These are phyloP conservation scores for Canavalia gladiata DNA, from an alignment of 306 rosid species.

Conservation along the genomic window DNA sequence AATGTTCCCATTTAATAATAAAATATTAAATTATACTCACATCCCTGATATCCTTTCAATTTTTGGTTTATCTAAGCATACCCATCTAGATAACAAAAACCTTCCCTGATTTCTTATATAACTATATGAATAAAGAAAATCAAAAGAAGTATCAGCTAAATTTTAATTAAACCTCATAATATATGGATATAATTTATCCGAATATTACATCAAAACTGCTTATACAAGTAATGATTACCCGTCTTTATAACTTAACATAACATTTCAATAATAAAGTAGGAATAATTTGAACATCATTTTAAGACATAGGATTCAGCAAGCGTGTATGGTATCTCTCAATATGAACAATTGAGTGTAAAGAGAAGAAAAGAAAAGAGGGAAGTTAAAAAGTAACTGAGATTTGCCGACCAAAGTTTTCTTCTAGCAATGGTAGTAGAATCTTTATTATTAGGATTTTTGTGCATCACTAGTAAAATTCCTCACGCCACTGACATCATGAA, in stretches of 20 bases:
- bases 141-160: too few relatives aligned
- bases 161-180: too few relatives aligned
- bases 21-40: too few relatives aligned
- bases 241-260: not conserved
- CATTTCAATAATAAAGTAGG: conserved; percentile 10
- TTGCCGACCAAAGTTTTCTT: conserved; percentile 55
- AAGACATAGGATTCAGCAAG: conserved; percentile 32
- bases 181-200: not conserved
- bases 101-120: too few relatives aligned
- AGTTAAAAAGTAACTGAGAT: conserved; percentile 22
- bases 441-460: conserved; percentile 40
- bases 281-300: not conserved
- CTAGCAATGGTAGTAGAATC: conserved; percentile 57
- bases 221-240: not conserved
- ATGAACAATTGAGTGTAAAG: not conserved
- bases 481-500: conserved; percentile 47
- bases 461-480: conserved; percentile 47
- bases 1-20: not conserved
- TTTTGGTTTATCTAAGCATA: too few relatives aligned
- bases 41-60: too few relatives aligned
- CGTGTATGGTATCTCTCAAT: conserved; percentile 26
- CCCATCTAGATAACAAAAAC: too few relatives aligned
- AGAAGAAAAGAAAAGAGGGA: not conserved
- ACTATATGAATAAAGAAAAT: too few relatives aligned
- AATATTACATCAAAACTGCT: not conserved